Evolutionary conservation across 495 filamentous ascomycete genomes (phyloP), one percentile per base, ranked within the genome.

Genomic region (Podospora appendiculata): DNA sequence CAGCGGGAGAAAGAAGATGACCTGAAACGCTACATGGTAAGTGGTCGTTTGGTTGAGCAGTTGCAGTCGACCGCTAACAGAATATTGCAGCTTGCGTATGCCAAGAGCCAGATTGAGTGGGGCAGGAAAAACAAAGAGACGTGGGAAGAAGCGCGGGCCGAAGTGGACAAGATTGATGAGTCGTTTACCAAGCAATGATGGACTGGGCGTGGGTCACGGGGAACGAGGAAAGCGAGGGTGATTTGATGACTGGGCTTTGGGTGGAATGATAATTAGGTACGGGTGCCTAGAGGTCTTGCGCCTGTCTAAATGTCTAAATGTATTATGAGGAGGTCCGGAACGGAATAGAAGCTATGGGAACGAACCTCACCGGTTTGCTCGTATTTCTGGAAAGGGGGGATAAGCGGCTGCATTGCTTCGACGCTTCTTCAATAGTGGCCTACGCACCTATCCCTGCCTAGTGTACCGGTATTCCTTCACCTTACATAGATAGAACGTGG

Each of bases 81-180:
- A 13, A 52, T 7, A 4, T 45, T 7, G 16, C 52, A 97, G 92
- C 79, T 96, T 57, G 87, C 90, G 43, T 98, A 95, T 63, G 93
- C 93, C 10, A 86, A 83, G 62, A 91, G 86, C 65, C 93, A 98
- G 65, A 85, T 98, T 52, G 90, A 97, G 66, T 98, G 93, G 93
- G 94, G 93, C n/a, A 90, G 85, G 67, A 93, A 93, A 73, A 96
- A 91, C 60, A 83, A 93, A 59, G 91, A 95, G 61, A 89, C 89
- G 3, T 98, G 93, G 93, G 89, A 90, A 59, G 91, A 97, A 65
- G 93, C 93, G 3, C 89, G 82, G 60, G 85, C 83, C n/a, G 93
- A 97, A 62, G 86, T 96, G 47, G 82, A 85, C 51, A 96, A 95
- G 76, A 96, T 96, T 59, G 75, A 79, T 40, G 76, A 81, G 58